These are phyloP conservation scores for Pythium apleroticum DNA, from an alignment of 352 stramenopile species.

Conservation along the genomic window DNA sequence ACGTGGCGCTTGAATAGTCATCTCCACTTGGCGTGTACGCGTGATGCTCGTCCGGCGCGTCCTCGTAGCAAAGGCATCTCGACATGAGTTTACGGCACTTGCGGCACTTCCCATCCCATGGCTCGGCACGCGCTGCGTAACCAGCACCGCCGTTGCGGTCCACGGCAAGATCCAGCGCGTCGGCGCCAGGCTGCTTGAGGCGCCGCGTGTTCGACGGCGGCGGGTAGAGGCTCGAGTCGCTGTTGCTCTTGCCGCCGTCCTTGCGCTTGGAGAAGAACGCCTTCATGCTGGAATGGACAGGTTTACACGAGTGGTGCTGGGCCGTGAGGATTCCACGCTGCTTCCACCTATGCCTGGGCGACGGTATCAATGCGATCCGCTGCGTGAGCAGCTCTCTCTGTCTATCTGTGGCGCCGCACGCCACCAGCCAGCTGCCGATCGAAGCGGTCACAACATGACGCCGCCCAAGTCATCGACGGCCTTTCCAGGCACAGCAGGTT, in stretches of 20 bases:
- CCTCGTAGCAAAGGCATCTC: constrained; percentile 27
- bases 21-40: not conserved
- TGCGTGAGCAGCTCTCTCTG: not conserved
- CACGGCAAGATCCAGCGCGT: constrained; percentile 14
- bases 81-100: constrained; percentile 35
- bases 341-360: not conserved
- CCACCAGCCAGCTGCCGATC: not conserved
- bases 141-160: not conserved
- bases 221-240: constrained; percentile 26
- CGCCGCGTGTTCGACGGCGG: constrained; percentile 11
- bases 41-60: not conserved
- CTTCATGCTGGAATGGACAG: constrained; percentile 11
- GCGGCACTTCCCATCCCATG: constrained; percentile 30
- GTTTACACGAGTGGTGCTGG: not conserved
- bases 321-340: not conserved
- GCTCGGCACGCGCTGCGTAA: not conserved
- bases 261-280: constrained; percentile 29
- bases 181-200: not conserved
- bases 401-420: not conserved
- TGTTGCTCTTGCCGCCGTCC: constrained; percentile 25
- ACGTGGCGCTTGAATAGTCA: not conserved
- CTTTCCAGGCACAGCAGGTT: not conserved
- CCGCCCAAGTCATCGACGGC: not conserved
- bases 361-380: not conserved
- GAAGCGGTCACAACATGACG: not conserved